A percentile compares a stretch with the other conserved stretches of the same genome.
Evolutionary conservation across 495 filamentous ascomycete species (phyloP).

Genomic region (Xylaria sp.): DNA sequence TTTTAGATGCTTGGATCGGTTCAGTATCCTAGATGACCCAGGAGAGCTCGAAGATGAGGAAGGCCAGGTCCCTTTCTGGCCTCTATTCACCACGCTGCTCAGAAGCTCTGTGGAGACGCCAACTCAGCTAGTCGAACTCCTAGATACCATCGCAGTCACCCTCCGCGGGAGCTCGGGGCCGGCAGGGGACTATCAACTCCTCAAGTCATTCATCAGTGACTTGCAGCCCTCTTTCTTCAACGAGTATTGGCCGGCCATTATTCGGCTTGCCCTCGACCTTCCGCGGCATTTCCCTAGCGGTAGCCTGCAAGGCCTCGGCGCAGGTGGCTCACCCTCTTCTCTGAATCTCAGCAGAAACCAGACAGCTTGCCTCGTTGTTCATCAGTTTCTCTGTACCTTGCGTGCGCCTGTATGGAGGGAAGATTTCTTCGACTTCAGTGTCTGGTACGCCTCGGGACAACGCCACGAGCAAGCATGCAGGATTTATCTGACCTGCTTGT

Average conservation of each 20-base stretch:
- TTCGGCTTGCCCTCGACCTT: constrained; percentile 18
- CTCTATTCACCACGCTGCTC: constrained; percentile 60
- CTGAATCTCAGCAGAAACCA: constrained; percentile 10
- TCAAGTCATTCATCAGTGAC: background rate
- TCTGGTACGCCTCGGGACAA: constrained; percentile 36
- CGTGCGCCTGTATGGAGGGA: constrained; percentile 25
- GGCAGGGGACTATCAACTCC: background rate
- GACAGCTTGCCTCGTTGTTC: constrained; percentile 30
- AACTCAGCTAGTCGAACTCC: constrained; percentile 50
- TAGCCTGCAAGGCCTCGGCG: constrained; percentile 17
- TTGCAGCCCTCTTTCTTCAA: constrained; percentile 5
- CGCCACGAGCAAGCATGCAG: constrained; percentile 27
- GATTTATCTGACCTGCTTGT: constrained; percentile 32
- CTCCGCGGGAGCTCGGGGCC: background rate
- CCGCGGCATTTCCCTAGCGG: constrained; percentile 21
- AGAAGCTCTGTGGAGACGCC: constrained; percentile 41
- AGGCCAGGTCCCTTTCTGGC: constrained; percentile 33
- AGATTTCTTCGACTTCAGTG: constrained; percentile 36
- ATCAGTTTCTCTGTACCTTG: constrained; percentile 35
- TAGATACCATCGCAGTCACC: constrained; percentile 45
- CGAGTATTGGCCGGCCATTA: constrained; percentile 23
- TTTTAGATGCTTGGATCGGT: constrained; percentile 33
- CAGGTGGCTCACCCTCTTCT: background rate
- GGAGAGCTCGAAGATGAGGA: constrained; percentile 24
- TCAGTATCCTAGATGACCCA: constrained; percentile 32